Evolutionary conservation across 1,139 yeast genomes (phyloP), one percentile per base, ranked within the genome.

Genomic region (Geotrichum candidum): DNA sequence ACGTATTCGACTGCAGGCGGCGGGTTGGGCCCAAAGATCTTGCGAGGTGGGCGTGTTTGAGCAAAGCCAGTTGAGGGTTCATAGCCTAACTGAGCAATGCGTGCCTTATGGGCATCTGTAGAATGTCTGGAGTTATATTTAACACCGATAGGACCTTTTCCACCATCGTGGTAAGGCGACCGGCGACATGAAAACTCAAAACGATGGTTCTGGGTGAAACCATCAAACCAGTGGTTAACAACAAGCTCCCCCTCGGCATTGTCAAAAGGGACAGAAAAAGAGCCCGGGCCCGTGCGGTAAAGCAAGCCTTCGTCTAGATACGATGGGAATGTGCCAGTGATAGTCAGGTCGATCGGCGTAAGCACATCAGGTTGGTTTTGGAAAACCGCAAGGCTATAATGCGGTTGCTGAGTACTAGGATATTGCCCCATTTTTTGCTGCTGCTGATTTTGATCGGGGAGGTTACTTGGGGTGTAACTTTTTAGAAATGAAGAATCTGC

Each of bases 141-240:
- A 45, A 65, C 62, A 1, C 54, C 45, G 10, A 54, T 22, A 5
- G 46, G 29, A 5, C 35, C 52, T 9, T 7, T 13, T 6, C 61
- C 63, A 23, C 54, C 51, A 13, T 58, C 58, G 48, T 41, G 23
- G 22, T 41, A n/a, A 7, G 48, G 9, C 23, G 48, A 41, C 7
- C 23, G 48, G 48, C 48, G 48, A 11, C 48, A 5, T 15, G 56
- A 23, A 23, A 65, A 56, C n/a, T 57, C 58, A 45, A 65, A 65
- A 23, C 65, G 56, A 51, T 65, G 67, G 50, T 59, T 57, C 46
- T 65, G 67, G 2, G 65, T 60, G 38, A 63, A 65, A 5, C 67
- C 67, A 35, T 65, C 67, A 54, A 65, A 65, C 67, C 67, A 65
- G 45, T 65, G 67, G 31, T 51, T 53, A 2, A 58, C 25, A 10